Conservation (phyloP, 495 filamentous ascomycete genomes). For the Neurospora sp. region DNA sequence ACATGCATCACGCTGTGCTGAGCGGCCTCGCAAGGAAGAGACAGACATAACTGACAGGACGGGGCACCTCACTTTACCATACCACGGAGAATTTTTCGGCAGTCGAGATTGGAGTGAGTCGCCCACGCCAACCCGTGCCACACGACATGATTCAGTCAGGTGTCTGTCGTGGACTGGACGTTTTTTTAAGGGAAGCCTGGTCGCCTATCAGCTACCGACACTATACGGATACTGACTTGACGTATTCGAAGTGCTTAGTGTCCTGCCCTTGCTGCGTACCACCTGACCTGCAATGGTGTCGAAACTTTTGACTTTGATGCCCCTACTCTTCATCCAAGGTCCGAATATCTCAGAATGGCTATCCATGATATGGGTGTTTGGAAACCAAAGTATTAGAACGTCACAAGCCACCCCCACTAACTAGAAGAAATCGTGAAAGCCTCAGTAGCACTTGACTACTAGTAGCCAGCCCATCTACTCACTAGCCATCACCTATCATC, state of each 20-base stretch:
- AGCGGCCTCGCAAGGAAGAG: background rate
- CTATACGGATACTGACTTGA: background rate
- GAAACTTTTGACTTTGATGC: background rate
- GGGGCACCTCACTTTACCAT: background rate
- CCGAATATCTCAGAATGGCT: background rate
- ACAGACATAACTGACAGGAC: background rate
- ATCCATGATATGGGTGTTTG: background rate
- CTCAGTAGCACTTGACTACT: background rate
- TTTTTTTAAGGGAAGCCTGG: background rate
- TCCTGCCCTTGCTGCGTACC: background rate
- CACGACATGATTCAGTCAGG: background rate
- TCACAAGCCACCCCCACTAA: background rate
- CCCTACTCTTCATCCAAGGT: background rate
- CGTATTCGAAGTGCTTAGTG: background rate
- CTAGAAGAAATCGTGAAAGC: background rate
- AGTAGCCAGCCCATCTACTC: background rate
- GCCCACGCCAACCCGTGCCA: background rate
- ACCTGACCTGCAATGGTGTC: background rate
- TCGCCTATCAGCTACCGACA: background rate
- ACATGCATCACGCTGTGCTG: background rate
- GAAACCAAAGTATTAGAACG: background rate
- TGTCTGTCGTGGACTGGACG: background rate
- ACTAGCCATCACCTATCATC: background rate
- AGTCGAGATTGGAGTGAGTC: background rate
- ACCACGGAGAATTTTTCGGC: background rate